phyloP scores from a whole-genome alignment of 176 grass and related monocot genomes.

The Puccinellia tenuiflora region DNA sequence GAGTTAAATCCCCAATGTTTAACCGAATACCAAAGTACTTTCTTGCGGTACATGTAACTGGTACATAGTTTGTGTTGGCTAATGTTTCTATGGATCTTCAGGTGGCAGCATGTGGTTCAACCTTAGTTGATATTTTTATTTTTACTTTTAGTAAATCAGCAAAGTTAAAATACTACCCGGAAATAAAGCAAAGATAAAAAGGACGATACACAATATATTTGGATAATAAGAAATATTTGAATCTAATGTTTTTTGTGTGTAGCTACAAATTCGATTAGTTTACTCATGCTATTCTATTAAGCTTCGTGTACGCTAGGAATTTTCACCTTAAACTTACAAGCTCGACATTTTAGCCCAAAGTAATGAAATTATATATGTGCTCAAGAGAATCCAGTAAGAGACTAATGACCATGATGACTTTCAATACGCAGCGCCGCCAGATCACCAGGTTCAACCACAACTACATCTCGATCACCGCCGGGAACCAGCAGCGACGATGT shows the following conservation, averaged over 20 bases:
- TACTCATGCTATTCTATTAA: background rate
- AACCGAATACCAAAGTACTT: too few relatives aligned
- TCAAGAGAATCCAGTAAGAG: background rate
- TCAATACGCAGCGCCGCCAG: constrained; percentile 23
- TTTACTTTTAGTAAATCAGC: background rate
- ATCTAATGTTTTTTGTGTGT: background rate
- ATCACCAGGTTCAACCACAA: constrained; percentile 7
- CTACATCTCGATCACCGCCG: constrained; percentile 10
- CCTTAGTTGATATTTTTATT: background rate
- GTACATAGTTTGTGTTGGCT: background rate
- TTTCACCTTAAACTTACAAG: background rate
- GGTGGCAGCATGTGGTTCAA: background rate
- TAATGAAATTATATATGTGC: background rate
- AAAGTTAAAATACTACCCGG: background rate
- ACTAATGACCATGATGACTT: background rate
- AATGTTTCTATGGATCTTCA: background rate
- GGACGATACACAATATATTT: background rate
- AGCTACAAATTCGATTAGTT: background rate
- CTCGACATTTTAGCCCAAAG: background rate
- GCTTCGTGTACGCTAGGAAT: background rate
- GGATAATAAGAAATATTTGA: background rate
- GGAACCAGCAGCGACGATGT: background rate
- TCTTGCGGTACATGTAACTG: background rate
- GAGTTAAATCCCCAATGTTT: too few relatives aligned
- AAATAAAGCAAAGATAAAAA: background rate